Percentiles rank a stretch among this genome's conserved stretches.
Evolutionary conservation across 2,329 filamentous ascomycete species (phyloP).

Genomic region (Ceratocystis ficicola): DNA sequence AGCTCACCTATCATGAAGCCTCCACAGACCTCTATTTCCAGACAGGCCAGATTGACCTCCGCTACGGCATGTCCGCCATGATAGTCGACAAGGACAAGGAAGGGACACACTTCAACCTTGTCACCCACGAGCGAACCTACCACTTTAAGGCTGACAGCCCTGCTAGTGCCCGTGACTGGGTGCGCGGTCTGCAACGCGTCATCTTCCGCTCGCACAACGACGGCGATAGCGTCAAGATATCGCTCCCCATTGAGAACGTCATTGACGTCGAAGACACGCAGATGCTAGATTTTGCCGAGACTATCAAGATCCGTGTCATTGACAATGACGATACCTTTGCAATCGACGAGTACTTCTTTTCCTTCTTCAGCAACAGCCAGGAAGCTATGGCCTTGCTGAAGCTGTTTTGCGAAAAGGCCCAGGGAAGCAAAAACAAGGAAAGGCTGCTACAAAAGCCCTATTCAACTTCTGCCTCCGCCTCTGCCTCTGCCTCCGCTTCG

Average conservation of each 20-base stretch:
- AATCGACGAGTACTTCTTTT: constrained; percentile 97
- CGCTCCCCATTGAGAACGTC: constrained; percentile 73
- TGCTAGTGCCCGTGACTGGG: constrained; percentile 88
- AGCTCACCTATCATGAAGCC: constrained; percentile 78
- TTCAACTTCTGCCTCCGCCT: background rate
- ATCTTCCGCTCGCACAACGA: constrained; percentile 95
- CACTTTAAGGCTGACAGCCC: constrained; percentile 81
- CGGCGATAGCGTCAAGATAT: constrained; percentile 93
- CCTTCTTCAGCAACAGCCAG: constrained; percentile 77
- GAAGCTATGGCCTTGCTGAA: constrained; percentile 72
- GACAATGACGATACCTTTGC: constrained; percentile 91
- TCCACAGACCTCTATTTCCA: constrained; percentile 83
- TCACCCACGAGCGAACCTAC: constrained; percentile 71
- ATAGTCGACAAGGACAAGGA: constrained; percentile 69
- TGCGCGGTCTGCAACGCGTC: constrained; percentile 81
- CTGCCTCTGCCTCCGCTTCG: background rate
- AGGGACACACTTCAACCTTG: constrained; percentile 62
- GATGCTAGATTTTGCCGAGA: constrained; percentile 84
- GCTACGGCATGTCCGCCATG: constrained; percentile 80
- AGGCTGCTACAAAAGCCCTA: constrained; percentile 7
- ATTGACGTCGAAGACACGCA: constrained; percentile 87
- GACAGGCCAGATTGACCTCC: constrained; percentile 78
- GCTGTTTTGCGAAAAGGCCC: constrained; percentile 49
- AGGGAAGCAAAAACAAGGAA: constrained; percentile 24
- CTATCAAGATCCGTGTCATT: constrained; percentile 82